Base-by-base conservation (phyloP, 2,329 filamentous ascomycete species). In the Aureobasidium sp. region DNA sequence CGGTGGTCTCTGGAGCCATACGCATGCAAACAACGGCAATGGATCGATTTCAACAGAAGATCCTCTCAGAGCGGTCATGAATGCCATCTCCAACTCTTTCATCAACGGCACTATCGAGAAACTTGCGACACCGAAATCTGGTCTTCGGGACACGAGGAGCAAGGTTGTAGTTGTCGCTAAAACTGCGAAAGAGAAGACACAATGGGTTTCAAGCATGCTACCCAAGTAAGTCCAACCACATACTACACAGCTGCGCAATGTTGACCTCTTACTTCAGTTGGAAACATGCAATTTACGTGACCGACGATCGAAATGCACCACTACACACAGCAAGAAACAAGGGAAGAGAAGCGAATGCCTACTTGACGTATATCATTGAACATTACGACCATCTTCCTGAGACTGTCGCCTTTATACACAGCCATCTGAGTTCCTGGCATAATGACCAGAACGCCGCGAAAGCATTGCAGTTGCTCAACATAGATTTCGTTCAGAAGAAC, bases 301-400 rank as follows among this genome's bases (percentile, higher is more conserved):
- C 76, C 60, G 76, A 78, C 41, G 48, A 64, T 47, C 44, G 26
- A 3, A 66, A 68, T 47, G 62, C 48, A 64, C 68, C 20, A 62
- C 65, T 36, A 65, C 67, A 34, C 44, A 62, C 42, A 66, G 66
- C 20, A 48, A 60, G 32, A 60, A 71, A 79, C 68, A 79, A 79
- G 67, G 77, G 77, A 63, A 74, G 75, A 62, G 78, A 80, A 66
- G 73, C 76, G 5, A 79, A 77, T 69, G 76, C 76, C 57, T 80
- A 80, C 63, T 70, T 80, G 1, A 79, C 76, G 32, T 80, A 78
- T 67, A 70, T 80, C 13, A 76, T 79, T 61, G 76, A 79, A 48
- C 64, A 78, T 67, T 80, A 80, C 67, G 64, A 78, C 63, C 52
- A 67, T 32, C 74, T 73, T 32, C 65, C 65, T 7, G 46, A 59